phyloP scores from a whole-genome alignment of 208 protist genomes.

The Leishmania aethiopica region DNA sequence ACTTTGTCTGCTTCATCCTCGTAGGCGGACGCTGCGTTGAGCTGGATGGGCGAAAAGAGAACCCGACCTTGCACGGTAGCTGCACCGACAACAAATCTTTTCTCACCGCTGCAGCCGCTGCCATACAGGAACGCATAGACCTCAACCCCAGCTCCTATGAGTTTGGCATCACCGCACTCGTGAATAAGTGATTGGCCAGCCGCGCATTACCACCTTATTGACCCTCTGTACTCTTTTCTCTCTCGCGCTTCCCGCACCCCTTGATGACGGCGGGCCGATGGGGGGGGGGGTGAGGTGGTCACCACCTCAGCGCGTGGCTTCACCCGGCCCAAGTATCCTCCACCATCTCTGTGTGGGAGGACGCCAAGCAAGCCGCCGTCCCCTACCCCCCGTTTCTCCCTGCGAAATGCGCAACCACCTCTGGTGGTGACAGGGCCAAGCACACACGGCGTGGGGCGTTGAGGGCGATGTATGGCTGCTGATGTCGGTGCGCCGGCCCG shows the following conservation, averaged over 20 bases:
- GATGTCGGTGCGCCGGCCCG: no score
- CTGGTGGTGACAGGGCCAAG: neutral
- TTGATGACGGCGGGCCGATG: no score
- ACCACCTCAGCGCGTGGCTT: neutral
- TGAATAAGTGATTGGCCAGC: conserved; percentile 20
- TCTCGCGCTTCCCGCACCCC: neutral
- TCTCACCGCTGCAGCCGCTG: conserved; percentile 59
- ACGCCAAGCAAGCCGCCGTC: neutral
- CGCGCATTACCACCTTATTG: neutral
- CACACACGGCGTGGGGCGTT: neutral
- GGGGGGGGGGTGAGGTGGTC: no score
- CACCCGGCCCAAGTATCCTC: neutral
- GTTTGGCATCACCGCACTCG: conserved; percentile 83
- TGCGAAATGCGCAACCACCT: neutral
- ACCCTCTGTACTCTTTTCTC: neutral
- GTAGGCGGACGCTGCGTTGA: conserved; percentile 90
- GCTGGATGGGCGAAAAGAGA: conserved; percentile 92
- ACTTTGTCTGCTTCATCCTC: conserved; percentile 94
- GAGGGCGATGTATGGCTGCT: neutral
- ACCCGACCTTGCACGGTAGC: conserved; percentile 82
- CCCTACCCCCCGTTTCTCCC: neutral
- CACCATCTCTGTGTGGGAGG: neutral
- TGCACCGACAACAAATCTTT: conserved; percentile 69
- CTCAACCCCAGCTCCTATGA: conserved; percentile 62
- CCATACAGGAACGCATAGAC: conserved; percentile 79